These are phyloP conservation scores for Omphalea diandra DNA, from an alignment of 441 rosid species.

Conservation along the genomic window DNA sequence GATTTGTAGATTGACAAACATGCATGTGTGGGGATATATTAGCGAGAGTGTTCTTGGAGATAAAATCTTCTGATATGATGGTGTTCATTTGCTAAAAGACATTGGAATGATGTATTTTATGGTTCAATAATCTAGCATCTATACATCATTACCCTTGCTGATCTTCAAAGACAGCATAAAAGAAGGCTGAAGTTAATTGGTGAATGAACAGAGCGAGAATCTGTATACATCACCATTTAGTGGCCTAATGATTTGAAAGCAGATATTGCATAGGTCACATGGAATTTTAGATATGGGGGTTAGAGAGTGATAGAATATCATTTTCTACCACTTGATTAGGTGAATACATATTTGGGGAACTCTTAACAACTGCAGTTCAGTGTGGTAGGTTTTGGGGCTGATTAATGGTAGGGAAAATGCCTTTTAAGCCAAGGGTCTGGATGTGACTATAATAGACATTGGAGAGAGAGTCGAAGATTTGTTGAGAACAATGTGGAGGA, in stretches of 20 bases:
- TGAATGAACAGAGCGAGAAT: neutral
- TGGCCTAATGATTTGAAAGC: neutral
- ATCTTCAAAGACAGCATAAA: neutral
- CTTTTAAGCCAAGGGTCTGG: neutral
- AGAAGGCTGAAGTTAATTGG: neutral
- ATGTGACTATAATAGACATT: neutral
- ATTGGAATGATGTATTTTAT: neutral
- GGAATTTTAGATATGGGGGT: neutral
- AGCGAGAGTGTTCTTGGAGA: neutral
- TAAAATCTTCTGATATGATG: neutral
- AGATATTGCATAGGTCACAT: neutral
- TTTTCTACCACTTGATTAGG: neutral
- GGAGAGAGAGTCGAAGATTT: neutral
- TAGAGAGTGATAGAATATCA: neutral
- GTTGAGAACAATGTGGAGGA: neutral
- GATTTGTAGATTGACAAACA: neutral
- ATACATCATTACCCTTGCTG: no score
- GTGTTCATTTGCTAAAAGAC: neutral
- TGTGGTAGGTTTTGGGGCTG: neutral
- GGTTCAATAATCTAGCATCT: neutral
- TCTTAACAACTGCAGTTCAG: neutral
- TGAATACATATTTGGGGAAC: neutral
- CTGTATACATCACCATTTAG: neutral
- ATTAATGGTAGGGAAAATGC: neutral
- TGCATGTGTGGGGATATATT: neutral